Conservation (phyloP, 495 filamentous ascomycete genomes). For the Haplographium delicatum region DNA sequence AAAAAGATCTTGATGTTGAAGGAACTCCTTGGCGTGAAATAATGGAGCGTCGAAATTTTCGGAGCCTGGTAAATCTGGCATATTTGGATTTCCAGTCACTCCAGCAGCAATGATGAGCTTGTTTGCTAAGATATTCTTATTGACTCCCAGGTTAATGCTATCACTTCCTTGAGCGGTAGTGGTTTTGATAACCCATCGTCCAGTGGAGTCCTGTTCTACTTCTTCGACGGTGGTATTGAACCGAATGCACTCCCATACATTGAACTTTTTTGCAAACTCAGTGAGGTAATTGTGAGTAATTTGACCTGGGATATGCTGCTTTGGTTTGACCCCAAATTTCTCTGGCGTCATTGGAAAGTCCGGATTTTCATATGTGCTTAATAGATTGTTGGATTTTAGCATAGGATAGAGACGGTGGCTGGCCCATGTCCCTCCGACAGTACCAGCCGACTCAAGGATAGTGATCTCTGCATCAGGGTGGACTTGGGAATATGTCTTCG, state of each 20-base stretch:
- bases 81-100: conserved; percentile 55
- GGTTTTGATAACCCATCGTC: conserved; percentile 36
- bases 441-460: conserved; percentile 48
- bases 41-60: conserved; percentile 51
- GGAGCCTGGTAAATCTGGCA: conserved; percentile 44
- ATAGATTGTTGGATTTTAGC: conserved; percentile 53
- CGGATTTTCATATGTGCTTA: conserved; percentile 63
- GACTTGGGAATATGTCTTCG: conserved; percentile 55
- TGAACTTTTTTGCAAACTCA: conserved; percentile 56
- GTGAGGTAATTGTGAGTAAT: conserved; percentile 62
- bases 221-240: conserved; percentile 46
- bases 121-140: conserved; percentile 32
- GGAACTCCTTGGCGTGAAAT: conserved; percentile 59
- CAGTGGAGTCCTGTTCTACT: conserved; percentile 40
- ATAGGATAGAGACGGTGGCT: conserved; percentile 59
- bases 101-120: conserved; percentile 71
- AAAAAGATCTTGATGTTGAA: conserved; percentile 32
- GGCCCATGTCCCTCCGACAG: conserved; percentile 69
- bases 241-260: conserved; percentile 47
- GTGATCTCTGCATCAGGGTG: conserved; percentile 44
- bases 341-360: conserved; percentile 65
- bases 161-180: background rate
- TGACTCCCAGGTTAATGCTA: background rate
- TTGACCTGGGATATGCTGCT: conserved; percentile 63
- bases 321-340: conserved; percentile 52